Evolutionary conservation across 306 rosid genomes (phyloP).

Genomic region (Gillenia trifoliata): DNA sequence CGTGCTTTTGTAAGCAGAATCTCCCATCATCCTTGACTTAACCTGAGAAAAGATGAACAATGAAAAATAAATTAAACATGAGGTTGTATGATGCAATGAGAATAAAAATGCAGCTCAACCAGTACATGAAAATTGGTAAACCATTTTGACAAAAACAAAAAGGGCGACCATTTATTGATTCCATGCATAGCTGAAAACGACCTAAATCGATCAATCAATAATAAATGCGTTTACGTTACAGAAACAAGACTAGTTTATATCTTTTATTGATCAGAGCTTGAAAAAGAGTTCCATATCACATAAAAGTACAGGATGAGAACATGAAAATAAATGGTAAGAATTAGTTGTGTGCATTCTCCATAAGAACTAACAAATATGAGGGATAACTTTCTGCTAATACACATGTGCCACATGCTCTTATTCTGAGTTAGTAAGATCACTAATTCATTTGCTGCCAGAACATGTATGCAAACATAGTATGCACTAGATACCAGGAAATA

Average conservation of each 20-base stretch:
- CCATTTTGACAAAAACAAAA: too few relatives aligned
- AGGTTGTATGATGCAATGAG: neutral
- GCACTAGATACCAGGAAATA: neutral
- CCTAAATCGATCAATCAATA: neutral
- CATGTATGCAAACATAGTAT: neutral
- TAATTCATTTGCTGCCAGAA: neutral
- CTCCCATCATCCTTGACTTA: slow-evolving; percentile 99
- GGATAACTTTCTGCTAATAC: neutral
- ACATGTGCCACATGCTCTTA: neutral
- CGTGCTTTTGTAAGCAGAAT: slow-evolving; percentile 81
- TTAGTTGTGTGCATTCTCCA: neutral
- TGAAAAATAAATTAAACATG: slow-evolving; percentile 9
- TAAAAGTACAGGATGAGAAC: neutral
- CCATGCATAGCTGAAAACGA: neutral
- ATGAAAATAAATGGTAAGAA: neutral
- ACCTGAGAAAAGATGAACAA: slow-evolving; percentile 52
- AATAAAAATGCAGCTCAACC: neutral
- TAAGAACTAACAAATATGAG: neutral
- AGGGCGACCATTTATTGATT: neutral
- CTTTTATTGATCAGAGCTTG: neutral
- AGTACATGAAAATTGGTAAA: neutral
- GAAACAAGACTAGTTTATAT: neutral
- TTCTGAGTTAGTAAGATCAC: neutral
- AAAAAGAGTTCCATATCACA: neutral
- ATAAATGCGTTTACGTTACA: neutral